Conservation (phyloP, 2,329 filamentous ascomycete species). For the Pyrenophora seminiperda region DNA sequence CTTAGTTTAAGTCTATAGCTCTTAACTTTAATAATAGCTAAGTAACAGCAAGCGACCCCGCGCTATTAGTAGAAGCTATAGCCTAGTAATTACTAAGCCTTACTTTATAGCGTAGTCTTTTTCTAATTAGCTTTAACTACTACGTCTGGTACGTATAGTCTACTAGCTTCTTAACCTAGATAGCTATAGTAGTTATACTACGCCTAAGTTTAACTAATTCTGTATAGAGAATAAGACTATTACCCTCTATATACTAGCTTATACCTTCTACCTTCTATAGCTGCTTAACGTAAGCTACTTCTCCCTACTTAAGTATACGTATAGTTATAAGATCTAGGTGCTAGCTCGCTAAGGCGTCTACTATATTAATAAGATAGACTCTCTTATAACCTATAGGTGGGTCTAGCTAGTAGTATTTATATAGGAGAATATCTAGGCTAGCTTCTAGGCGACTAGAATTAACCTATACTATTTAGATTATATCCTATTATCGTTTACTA, state of each 20-base stretch:
- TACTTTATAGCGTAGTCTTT: constrained; percentile 5
- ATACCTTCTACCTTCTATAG: constrained; percentile 47
- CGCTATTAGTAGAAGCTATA: neutral
- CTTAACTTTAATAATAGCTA: neutral
- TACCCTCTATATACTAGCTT: too few relatives aligned
- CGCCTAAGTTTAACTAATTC: constrained; percentile 44
- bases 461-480: too few relatives aligned
- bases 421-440: too few relatives aligned
- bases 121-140: too few relatives aligned
- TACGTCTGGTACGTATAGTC: too few relatives aligned
- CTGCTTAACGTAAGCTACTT: constrained; percentile 50
- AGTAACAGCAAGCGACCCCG: neutral
- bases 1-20: neutral
- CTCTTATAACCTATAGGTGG: constrained; percentile 10
- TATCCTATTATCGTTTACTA: too few relatives aligned
- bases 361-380: constrained; percentile 15
- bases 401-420: neutral
- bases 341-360: constrained; percentile 13
- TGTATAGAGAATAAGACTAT: too few relatives aligned
- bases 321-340: constrained; percentile 1
- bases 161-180: constrained; percentile 49
- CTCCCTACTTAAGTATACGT: constrained; percentile 2
- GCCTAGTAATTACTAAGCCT: neutral
- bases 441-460: too few relatives aligned
- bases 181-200: constrained; percentile 44